A percentile compares a stretch with the other conserved stretches of the same genome.
Conservation (phyloP, 2,329 filamentous ascomycete genomes). For the Aureobasidium sp. region DNA sequence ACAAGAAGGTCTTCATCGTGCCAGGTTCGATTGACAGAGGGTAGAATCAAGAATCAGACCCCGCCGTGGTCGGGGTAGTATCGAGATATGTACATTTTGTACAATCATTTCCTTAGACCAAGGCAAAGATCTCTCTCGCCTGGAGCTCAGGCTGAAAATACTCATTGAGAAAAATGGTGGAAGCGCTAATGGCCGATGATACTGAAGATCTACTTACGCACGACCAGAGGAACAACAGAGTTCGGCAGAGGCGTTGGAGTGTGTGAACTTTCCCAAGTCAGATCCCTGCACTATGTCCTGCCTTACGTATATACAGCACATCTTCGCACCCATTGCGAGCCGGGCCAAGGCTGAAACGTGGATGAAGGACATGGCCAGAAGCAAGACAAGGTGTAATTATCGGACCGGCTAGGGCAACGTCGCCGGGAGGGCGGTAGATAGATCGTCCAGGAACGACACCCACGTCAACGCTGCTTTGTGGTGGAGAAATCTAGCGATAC, state of each 20-base stretch:
- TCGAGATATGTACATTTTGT: conserved; percentile 5
- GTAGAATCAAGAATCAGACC: not conserved
- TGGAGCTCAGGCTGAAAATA: not conserved
- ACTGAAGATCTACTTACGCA: conserved; percentile 9
- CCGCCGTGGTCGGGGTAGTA: not conserved
- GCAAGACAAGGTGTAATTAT: not conserved
- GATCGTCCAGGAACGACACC: not conserved
- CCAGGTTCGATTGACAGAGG: not conserved
- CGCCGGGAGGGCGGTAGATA: not conserved
- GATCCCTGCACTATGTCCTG: not conserved
- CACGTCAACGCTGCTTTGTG: not conserved
- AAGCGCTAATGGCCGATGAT: not conserved
- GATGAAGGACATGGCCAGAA: not conserved
- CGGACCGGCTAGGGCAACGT: not conserved
- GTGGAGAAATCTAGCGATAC: not conserved
- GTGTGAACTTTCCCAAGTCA: conserved; percentile 1
- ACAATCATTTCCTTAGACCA: not conserved
- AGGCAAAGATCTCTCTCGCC: not conserved
- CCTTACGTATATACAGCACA: not conserved
- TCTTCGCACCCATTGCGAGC: not conserved
- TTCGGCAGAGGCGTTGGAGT: not conserved
- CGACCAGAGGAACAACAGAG: not conserved
- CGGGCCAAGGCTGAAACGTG: not conserved
- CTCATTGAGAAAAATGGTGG: not conserved
- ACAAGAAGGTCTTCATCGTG: conserved; percentile 16